A percentile compares a stretch with the other conserved stretches of the same genome.
Evolutionary conservation across 495 filamentous ascomycete species (phyloP).

Genomic region (Penicillium bovifimosum): DNA sequence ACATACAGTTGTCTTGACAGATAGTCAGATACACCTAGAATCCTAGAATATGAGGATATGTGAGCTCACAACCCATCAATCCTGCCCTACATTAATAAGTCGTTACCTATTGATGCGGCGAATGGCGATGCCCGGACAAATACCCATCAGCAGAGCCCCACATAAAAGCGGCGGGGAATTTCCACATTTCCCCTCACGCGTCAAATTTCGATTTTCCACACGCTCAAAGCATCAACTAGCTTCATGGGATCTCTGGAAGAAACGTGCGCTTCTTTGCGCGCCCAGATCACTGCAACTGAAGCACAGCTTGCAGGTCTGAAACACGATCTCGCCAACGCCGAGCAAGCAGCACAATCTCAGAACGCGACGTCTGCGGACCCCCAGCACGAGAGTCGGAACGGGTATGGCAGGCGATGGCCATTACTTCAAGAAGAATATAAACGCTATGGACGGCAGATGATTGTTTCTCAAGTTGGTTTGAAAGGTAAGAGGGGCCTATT

Average conservation of each 20-base stretch:
- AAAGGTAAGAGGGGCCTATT: slow-evolving; percentile 46
- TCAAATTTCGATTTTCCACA: not conserved
- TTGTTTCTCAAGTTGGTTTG: slow-evolving; percentile 78
- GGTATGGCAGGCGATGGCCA: slow-evolving; percentile 48
- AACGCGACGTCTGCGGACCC: not conserved
- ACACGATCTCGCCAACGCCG: slow-evolving; percentile 31
- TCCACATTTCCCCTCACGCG: not conserved
- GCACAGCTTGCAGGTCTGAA: slow-evolving; percentile 33
- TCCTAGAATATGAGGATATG: not conserved
- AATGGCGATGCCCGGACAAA: too few species aligned
- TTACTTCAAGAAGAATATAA: slow-evolving; percentile 64
- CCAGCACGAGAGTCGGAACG: not conserved
- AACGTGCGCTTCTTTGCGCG: slow-evolving; percentile 36
- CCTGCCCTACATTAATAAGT: too few species aligned
- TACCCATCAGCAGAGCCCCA: not conserved
- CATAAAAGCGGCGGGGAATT: slow-evolving; percentile 9
- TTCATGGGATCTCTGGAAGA: slow-evolving; percentile 23
- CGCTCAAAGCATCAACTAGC: not conserved
- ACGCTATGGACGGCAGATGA: slow-evolving; percentile 89
- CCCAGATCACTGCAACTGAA: slow-evolving; percentile 38
- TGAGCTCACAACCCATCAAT: too few species aligned
- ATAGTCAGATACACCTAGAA: not conserved
- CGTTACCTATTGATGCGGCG: too few species aligned
- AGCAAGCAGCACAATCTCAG: slow-evolving; percentile 21
- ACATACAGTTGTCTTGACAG: not conserved